These are phyloP conservation scores for Coemansia sp. DNA, from an alignment of 192 early-diverging fungal species.

Conservation along the genomic window DNA sequence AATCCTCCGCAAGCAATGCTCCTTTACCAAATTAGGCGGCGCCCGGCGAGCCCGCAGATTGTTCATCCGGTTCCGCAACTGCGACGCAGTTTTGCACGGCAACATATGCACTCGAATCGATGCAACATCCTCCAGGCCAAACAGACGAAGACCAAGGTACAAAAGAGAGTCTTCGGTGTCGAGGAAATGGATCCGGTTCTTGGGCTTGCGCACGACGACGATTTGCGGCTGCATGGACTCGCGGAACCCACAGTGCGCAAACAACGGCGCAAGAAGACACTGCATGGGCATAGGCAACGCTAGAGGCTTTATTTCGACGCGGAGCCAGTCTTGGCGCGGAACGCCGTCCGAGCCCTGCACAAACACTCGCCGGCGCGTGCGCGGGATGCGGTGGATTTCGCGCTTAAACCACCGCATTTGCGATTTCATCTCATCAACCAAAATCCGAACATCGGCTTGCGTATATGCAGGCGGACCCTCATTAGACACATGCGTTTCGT, in stretches of 20 bases:
- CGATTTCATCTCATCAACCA: conserved; percentile 32
- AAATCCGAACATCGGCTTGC: conserved; percentile 19
- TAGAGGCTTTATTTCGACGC: conserved; percentile 35
- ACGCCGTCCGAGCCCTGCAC: conserved; percentile 51
- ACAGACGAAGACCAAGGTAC: conserved; percentile 46
- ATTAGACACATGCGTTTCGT: not conserved
- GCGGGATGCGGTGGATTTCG: conserved; percentile 47
- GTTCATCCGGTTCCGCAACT: conserved; percentile 54
- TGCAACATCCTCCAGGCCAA: conserved; percentile 51
- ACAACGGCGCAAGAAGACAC: conserved; percentile 25
- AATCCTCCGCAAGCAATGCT: conserved; percentile 44
- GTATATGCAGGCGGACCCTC: conserved; percentile 29
- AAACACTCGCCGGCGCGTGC: conserved; percentile 36
- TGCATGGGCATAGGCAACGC: conserved; percentile 34
- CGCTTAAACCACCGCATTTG: conserved; percentile 44
- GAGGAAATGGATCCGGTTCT: conserved; percentile 56
- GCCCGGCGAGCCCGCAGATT: conserved; percentile 47
- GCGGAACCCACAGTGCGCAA: conserved; percentile 36
- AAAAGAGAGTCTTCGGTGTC: conserved; percentile 49
- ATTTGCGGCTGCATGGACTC: conserved; percentile 47
- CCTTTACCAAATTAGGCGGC: conserved; percentile 49
- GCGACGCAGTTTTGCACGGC: conserved; percentile 55
- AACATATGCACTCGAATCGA: conserved; percentile 53
- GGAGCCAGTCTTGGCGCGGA: conserved; percentile 45
- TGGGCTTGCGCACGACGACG: conserved; percentile 48